Evolutionary conservation across 2,329 filamentous ascomycete species (phyloP), one percentile per base, ranked within the genome.

Genomic region (Hortaea sp.): DNA sequence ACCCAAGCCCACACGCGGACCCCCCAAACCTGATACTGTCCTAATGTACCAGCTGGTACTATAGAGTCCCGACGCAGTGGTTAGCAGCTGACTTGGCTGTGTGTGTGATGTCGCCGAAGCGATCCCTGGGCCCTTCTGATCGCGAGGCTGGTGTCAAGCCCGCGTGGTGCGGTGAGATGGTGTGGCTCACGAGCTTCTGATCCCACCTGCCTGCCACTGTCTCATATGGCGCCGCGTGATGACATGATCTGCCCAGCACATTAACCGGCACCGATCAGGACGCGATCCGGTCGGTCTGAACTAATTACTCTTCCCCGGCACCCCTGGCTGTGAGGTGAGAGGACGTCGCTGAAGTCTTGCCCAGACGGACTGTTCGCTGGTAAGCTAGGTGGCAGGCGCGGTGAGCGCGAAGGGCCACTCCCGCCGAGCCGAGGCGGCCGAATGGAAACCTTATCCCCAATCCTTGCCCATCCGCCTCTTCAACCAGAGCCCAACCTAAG

Each of bases 401-500:
- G 20, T 20, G 20, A 20, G 20, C 20, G 20, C 20, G 20, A 20
- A 20, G 11, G 6, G 30, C 20, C 30, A 29, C 10, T 12, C 34
- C n/a, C 12, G 11, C n/a, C 12, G 27, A 20, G 42, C 34, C 32
- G 35, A 44, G 42, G 27, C 32, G n/a, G 32, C 32, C 9, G 9
- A n/a, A 35, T n/a, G 32, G 32, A 9, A 35, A n/a, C 5, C 35
- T 30, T 11, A 9, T 29, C 27, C 10, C 39, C 10, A n/a, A 7
- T 28, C 20, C 13, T 12, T 20, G 6, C 20, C 11, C 30, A 6
- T 10, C 42, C 4, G 7, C 34, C 34, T 30, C n/a, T 7, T 11
- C 42, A 12, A 45, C 32, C 20, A 39, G 34, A 45, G 43, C 43
- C 43, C 43, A 40, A 45, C 37, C 32, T 35, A 35, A n/a, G 9